Conservation (phyloP, 306 rosid genomes). For the Lathyrus oleraceus region DNA sequence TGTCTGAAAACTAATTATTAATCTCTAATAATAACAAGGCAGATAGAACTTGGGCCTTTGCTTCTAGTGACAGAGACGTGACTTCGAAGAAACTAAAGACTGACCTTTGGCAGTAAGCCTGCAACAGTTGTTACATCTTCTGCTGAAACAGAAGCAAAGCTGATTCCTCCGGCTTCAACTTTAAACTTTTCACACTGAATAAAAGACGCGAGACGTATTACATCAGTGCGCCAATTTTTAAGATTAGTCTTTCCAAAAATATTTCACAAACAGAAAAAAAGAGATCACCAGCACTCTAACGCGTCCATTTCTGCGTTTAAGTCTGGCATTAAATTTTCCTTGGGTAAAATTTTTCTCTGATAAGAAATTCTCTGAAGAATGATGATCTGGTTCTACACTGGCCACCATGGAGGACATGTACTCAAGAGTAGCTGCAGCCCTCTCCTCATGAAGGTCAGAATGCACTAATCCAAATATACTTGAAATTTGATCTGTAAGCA, state of each 20-base stretch:
- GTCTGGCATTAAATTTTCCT: conserved; percentile 74
- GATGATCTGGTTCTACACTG: conserved; percentile 60
- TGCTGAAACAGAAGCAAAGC: conserved; percentile 51
- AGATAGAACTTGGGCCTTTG: conserved; percentile 12
- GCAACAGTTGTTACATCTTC: conserved; percentile 52
- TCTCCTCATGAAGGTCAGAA: conserved; percentile 85
- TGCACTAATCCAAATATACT: conserved; percentile 77
- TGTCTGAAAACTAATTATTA: conserved; percentile 6
- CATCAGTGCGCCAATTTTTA: conserved; percentile 32
- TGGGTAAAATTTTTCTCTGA: conserved; percentile 50
- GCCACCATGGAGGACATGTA: conserved; percentile 89
- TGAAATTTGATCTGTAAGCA: conserved; percentile 69
- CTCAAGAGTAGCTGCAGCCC: conserved; percentile 60
- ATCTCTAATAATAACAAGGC: conserved; percentile 10
- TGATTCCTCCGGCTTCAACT: conserved; percentile 58
- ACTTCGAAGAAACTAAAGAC: conserved; percentile 35
- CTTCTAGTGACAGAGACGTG: conserved; percentile 15
- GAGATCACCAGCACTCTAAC: conserved; percentile 75
- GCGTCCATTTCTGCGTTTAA: conserved; percentile 94
- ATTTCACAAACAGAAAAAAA: conserved; percentile 29
- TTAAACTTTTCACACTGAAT: conserved; percentile 68
- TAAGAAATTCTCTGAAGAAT: conserved; percentile 45
- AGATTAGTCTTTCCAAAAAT: conserved; percentile 23
- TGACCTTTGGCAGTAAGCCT: conserved; percentile 81
- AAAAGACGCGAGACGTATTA: conserved; percentile 17